Percentiles rank a stretch among this genome's conserved stretches.
phyloP scores from a whole-genome alignment of 768 basidiomycete species.

The Mycena pura region DNA sequence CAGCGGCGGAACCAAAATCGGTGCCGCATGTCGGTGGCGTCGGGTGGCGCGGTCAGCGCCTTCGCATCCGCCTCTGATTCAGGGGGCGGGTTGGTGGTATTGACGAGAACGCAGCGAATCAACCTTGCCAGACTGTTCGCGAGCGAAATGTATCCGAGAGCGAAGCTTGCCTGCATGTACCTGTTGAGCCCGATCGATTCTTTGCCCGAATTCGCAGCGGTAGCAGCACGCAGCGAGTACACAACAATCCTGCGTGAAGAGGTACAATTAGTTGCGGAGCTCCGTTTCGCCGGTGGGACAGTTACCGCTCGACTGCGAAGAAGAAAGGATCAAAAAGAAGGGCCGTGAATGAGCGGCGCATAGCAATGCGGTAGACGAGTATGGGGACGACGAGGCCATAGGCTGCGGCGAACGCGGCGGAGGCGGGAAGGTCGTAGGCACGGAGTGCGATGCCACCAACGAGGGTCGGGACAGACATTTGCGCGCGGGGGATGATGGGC shows the following conservation, averaged over 20 bases:
- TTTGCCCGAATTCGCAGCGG: conserved; percentile 16
- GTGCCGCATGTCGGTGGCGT: conserved; percentile 32
- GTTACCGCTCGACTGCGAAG: conserved; percentile 20
- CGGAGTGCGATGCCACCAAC: conserved; percentile 19
- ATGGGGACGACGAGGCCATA: conserved; percentile 16
- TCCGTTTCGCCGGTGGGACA: too few relatives aligned
- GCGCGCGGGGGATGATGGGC: too few relatives aligned
- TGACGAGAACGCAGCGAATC: conserved; percentile 35
- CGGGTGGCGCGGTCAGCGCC: too few relatives aligned
- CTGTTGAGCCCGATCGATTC: conserved; percentile 32
- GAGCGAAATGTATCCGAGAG: conserved; percentile 35
- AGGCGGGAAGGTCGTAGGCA: conserved; percentile 11
- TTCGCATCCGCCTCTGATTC: too few relatives aligned
- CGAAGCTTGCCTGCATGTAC: conserved; percentile 36
- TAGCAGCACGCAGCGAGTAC: conserved; percentile 32
- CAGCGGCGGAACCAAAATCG: conserved; percentile 40
- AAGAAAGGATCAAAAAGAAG: background rate
- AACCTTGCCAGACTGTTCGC: conserved; percentile 26
- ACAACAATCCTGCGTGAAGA: conserved; percentile 24
- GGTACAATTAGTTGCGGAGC: too few relatives aligned
- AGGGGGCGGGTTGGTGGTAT: conserved; percentile 26
- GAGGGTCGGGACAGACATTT: conserved; percentile 20
- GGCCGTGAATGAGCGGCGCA: background rate
- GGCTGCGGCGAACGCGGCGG: conserved; percentile 9
- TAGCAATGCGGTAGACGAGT: conserved; percentile 5